Evolutionary conservation across 1,284 basidiomycete genomes (phyloP), one percentile per base, ranked within the genome.

Genomic region (Filobasidium uniguttulatum): DNA sequence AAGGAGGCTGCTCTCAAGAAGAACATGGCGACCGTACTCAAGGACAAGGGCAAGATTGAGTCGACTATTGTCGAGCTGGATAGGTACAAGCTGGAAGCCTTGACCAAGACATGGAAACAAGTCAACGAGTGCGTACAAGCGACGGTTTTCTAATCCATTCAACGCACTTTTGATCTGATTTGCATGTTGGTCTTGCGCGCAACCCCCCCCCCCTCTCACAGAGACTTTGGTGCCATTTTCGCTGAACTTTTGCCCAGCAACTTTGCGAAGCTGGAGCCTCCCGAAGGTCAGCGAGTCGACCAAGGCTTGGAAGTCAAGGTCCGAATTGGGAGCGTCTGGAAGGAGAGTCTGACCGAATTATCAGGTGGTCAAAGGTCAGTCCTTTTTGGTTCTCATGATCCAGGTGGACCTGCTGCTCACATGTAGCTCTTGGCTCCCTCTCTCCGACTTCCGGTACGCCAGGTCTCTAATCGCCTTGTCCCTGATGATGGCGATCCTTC

Each of bases 291-390:
- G 66, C 91, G 96, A 60, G 73, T 98, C 52, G 93, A 89, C 62
- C 78, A 93, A 56, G 94, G 94, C 15, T 77, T 98, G 6, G 94
- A 99, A 66, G 91, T 98, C 68, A 97, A 97, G 64, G 94, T 99
- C 26, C 81, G 80, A 53, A 77, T 99, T 1, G 94, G 94, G 3
- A 79, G 75, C 20, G 88, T 98, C 0, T 99, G 94, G 94, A 99
- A 98, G 68, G 85, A 90, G 60, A 89, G 84, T 62, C 73, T 99
- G 62, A 98, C 93, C 0, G 94, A 99, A 66, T 75, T 98, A 46
- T 91, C 87, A 59, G 94, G 94, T 56, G 94, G 94, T 15, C 94
- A 99, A 75, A 75, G 94, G 85, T 88, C 54, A 54, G 78, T 68
- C 15, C 48, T 47, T n/a, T 19, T 31, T 46, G 44, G 14, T 15